Conservation (phyloP, 257 asterid genomes). For the Cordia subcordata region DNA sequence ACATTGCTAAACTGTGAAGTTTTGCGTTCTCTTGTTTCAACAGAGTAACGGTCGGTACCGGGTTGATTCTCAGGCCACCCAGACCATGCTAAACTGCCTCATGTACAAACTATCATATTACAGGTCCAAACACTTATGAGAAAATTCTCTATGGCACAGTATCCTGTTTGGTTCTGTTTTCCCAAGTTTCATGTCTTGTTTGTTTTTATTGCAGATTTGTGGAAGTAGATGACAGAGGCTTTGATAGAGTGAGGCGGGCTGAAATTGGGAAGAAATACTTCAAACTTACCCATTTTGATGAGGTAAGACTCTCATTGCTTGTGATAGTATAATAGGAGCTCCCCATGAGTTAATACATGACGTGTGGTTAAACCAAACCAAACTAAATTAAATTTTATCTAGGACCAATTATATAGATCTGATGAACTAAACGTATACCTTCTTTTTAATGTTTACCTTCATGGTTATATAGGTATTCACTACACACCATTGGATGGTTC, state of each 20-base stretch:
- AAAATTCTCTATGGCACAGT: background rate
- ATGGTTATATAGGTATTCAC: slow-evolving; percentile 68
- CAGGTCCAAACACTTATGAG: slow-evolving; percentile 48
- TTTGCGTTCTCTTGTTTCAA: slow-evolving; percentile 1
- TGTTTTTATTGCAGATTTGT: slow-evolving; percentile 55
- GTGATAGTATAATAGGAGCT: no score
- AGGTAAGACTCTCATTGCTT: slow-evolving; percentile 41
- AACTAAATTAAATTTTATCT: no score
- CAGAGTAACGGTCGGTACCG: slow-evolving; percentile 99
- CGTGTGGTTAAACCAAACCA: no score
- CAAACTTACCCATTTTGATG: slow-evolving; percentile 92
- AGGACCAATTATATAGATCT: no score
- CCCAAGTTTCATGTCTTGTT: slow-evolving; percentile 11
- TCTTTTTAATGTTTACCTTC: background rate
- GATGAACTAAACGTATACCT: no score
- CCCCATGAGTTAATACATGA: background rate
- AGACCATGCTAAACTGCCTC: slow-evolving; percentile 93
- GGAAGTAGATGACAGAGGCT: slow-evolving; percentile 95
- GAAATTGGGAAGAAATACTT: slow-evolving; percentile 96
- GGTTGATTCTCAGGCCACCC: slow-evolving; percentile 92
- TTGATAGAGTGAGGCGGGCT: slow-evolving; percentile 88
- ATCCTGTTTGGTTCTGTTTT: slow-evolving; percentile 4
- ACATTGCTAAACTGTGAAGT: no score
- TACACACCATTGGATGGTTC: slow-evolving; percentile 99
- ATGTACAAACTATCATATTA: slow-evolving; percentile 97